Base-by-base conservation (phyloP, 2,329 filamentous ascomycete species). In the Colletotrichum spaethianum region DNA sequence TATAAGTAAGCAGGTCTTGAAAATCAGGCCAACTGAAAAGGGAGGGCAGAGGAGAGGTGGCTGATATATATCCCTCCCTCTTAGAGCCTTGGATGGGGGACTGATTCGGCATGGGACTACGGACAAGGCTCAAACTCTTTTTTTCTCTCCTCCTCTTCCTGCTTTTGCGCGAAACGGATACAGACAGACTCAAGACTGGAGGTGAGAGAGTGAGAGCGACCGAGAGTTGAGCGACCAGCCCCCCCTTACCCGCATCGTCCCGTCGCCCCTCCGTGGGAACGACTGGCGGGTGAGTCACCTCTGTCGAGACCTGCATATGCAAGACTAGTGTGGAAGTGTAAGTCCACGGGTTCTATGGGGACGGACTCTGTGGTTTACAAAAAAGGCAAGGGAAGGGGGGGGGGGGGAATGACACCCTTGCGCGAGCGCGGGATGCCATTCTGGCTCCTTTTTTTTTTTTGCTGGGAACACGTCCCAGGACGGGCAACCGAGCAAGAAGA, bases 221-320 rank as follows among this genome's bases (percentile, higher is more conserved):
- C 23, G 6, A 36, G 12, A 23, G 31, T 12, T 55, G 52, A 36
- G n/a, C 20, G 31, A 50, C 61, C 61, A 63, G 46, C 44, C 65
- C 57, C 61, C 50, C 56, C 53, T 26, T 61, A 33, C 40, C 64
- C 50, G 69, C 69, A 72, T 72, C 69, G 69, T 72, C 59, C 69
- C 65, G 69, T 60, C 59, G 69, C 59, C 60, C 59, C 65, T 69
- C 69, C n/a, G 36, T 69, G 69, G 52, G 52, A 76, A 72, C 74
- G 74, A 77, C 70, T 77, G 74, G 76, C 70, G 71, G 70, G 75
- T 77, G 76, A 77, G 72, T 77, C 76, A 77, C 74, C 67, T 69
- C 70, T 74, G 67, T 72, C 62, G 67, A 73, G 67, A 67, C 71
- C 68, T 72, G 71, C 63, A 73, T 73, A 71, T 72, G 67, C 63